Evolutionary conservation across 2,329 filamentous ascomycete genomes (phyloP).

Genomic region (Fusarium lyarnte): DNA sequence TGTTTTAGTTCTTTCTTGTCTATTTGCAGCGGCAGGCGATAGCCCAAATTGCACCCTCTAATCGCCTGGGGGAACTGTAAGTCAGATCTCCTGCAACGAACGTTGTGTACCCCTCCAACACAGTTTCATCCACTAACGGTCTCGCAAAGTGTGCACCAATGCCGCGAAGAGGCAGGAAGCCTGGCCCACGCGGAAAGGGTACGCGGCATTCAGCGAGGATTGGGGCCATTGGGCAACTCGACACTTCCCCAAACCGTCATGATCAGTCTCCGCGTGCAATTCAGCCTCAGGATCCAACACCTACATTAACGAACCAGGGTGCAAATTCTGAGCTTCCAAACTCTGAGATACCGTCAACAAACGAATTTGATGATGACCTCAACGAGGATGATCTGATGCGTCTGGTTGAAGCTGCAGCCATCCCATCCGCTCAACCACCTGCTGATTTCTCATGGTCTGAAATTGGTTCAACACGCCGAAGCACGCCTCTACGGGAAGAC

Average conservation of each 20-base stretch:
- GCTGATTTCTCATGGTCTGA: conserved; percentile 46
- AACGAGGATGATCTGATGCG: conserved; percentile 39
- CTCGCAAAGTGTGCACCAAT: conserved; percentile 12
- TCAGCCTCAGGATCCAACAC: not conserved
- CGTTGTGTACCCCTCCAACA: not conserved
- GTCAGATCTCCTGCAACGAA: not conserved
- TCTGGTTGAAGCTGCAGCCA: conserved; percentile 7
- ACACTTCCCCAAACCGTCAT: conserved; percentile 47
- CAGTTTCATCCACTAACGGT: not conserved
- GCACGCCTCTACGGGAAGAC: conserved; percentile 40
- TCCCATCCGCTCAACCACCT: not conserved
- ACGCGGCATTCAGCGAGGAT: conserved; percentile 23
- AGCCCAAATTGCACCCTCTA: not conserved
- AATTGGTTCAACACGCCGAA: conserved; percentile 40
- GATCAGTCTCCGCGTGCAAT: conserved; percentile 23
- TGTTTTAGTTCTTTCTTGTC: not conserved
- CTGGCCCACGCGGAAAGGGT: conserved; percentile 22
- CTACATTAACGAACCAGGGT: not conserved
- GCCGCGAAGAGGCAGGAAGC: conserved; percentile 28
- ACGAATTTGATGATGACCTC: conserved; percentile 38
- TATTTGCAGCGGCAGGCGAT: not conserved
- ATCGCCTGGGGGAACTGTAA: not conserved
- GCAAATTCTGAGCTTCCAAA: not conserved
- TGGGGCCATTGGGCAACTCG: conserved; percentile 43
- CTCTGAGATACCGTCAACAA: not conserved